Evolutionary conservation across 1,139 yeast species (phyloP).

Genomic region (Kazachstania sp.): DNA sequence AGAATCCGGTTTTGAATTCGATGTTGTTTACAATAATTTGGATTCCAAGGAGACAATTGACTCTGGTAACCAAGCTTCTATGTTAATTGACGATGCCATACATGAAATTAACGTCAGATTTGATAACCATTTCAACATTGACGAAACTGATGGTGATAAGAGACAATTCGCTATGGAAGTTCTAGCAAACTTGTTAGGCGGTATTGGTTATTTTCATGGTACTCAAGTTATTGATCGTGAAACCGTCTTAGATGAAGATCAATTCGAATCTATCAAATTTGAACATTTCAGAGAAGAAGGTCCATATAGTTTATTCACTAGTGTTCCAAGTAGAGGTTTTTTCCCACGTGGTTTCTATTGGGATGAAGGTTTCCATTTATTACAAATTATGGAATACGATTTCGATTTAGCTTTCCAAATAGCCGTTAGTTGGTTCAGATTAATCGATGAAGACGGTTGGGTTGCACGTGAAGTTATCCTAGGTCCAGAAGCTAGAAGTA

Average conservation of each 20-base stretch:
- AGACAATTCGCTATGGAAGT: conserved; percentile 63
- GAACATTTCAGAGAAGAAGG: conserved; percentile 49
- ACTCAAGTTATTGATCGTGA: conserved; percentile 73
- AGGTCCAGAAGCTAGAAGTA: conserved; percentile 82
- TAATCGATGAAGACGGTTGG: conserved; percentile 95
- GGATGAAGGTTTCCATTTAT: conserved; percentile 96
- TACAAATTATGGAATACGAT: conserved; percentile 77
- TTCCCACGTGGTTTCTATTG: conserved; percentile 97
- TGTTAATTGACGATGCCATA: conserved; percentile 35
- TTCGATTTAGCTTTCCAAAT: conserved; percentile 77
- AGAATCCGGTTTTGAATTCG: conserved; percentile 67
- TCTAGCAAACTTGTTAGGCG: conserved; percentile 78
- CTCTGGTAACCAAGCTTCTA: conserved; percentile 34
- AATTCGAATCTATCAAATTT: conserved; percentile 48
- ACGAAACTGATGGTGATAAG: conserved; percentile 33
- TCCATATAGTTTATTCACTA: conserved; percentile 63
- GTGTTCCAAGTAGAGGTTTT: conserved; percentile 88
- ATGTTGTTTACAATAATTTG: conserved; percentile 48
- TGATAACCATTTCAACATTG: conserved; percentile 42
- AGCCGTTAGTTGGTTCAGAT: conserved; percentile 75
- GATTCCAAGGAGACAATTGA: conserved; percentile 39
- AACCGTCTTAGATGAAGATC: conserved; percentile 57
- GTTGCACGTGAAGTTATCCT: conserved; percentile 91
- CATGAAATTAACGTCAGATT: conserved; percentile 49
- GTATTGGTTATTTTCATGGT: conserved; percentile 86